A percentile compares a stretch with the other conserved stretches of the same genome.
These are phyloP conservation scores for Pseudogymnoascus verrucosus DNA, from an alignment of 2,329 filamentous ascomycete species.

Conservation along the genomic window DNA sequence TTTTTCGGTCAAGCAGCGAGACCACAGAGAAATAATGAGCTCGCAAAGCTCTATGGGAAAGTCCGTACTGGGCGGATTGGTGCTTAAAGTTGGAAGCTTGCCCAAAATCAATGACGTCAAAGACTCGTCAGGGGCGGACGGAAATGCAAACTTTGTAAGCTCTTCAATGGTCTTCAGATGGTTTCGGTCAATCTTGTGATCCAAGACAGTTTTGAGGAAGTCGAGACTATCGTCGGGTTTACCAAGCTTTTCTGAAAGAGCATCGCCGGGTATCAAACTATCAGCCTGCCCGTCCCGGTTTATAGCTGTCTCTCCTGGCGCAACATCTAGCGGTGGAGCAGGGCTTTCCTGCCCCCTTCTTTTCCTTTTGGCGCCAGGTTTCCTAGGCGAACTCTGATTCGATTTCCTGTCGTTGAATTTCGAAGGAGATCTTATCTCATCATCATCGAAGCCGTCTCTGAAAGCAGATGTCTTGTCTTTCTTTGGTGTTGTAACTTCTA, in stretches of 20 bases:
- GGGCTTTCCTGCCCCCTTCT: conserved; percentile 18
- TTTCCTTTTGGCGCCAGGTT: conserved; percentile 53
- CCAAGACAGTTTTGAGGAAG: conserved; percentile 28
- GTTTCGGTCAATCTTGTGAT: conserved; percentile 32
- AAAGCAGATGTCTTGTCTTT: conserved; percentile 52
- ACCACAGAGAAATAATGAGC: conserved; percentile 60
- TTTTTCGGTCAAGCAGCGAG: conserved; percentile 55
- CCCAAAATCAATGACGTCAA: conserved; percentile 62
- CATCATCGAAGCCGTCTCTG: conserved; percentile 66
- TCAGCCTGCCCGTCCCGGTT: conserved; percentile 10
- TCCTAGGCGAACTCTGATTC: conserved; percentile 49
- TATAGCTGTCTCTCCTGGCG: not conserved
- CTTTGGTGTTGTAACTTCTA: conserved; percentile 47
- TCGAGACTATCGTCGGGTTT: conserved; percentile 35
- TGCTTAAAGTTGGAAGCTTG: conserved; percentile 51
- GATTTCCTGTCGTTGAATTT: conserved; percentile 27
- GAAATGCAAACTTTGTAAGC: conserved; percentile 55
- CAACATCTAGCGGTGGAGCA: conserved; percentile 1
- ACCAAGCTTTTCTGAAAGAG: conserved; percentile 30
- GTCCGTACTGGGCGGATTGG: conserved; percentile 40
- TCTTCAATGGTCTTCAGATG: conserved; percentile 59
- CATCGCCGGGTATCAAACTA: conserved; percentile 22
- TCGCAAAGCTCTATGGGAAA: conserved; percentile 55
- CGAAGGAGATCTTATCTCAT: conserved; percentile 45
- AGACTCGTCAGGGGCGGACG: conserved; percentile 52